Evolutionary conservation across 129 eudicot species (phyloP).

Genomic region (Pittosporum tobira): DNA sequence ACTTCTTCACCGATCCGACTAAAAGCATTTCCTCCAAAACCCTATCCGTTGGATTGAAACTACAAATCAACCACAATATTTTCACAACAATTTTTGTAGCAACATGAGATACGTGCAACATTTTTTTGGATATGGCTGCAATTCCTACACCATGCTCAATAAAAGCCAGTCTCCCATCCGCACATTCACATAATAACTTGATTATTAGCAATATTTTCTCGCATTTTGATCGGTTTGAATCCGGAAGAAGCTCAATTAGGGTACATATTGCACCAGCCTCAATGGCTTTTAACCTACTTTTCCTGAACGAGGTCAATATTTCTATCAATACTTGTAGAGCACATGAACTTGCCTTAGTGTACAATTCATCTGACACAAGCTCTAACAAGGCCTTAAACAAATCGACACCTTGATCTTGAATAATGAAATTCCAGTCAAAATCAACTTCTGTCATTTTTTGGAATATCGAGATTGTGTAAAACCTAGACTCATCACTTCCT

Average conservation of each 20-base stretch:
- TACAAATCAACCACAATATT: slow-evolving; percentile 48
- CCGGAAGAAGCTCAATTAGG: slow-evolving; percentile 62
- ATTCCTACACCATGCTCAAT: slow-evolving; percentile 58
- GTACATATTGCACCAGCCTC: slow-evolving; percentile 81
- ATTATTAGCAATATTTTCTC: slow-evolving; percentile 48
- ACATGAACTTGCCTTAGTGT: slow-evolving; percentile 51
- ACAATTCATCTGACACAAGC: slow-evolving; percentile 55
- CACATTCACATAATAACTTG: slow-evolving; percentile 58
- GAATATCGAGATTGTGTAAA: slow-evolving; percentile 46
- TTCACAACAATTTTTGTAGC: slow-evolving; percentile 56
- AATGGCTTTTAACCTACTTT: slow-evolving; percentile 51
- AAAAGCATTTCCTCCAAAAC: slow-evolving; percentile 72
- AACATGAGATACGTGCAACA: slow-evolving; percentile 38
- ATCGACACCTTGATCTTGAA: slow-evolving; percentile 56
- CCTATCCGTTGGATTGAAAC: slow-evolving; percentile 49
- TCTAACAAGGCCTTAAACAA: slow-evolving; percentile 68
- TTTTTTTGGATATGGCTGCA: slow-evolving; percentile 41
- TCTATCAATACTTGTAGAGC: slow-evolving; percentile 49
- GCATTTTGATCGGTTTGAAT: slow-evolving; percentile 51
- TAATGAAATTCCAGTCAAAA: slow-evolving; percentile 33
- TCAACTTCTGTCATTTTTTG: slow-evolving; percentile 35
- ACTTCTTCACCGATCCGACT: slow-evolving; percentile 53
- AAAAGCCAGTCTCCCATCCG: slow-evolving; percentile 71
- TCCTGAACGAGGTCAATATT: slow-evolving; percentile 48
- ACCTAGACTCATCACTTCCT: slow-evolving; percentile 60